A percentile compares a stretch with the other conserved stretches of the same genome.
Conservation (phyloP, 2,329 filamentous ascomycete species). For the Trichoderma sp. region DNA sequence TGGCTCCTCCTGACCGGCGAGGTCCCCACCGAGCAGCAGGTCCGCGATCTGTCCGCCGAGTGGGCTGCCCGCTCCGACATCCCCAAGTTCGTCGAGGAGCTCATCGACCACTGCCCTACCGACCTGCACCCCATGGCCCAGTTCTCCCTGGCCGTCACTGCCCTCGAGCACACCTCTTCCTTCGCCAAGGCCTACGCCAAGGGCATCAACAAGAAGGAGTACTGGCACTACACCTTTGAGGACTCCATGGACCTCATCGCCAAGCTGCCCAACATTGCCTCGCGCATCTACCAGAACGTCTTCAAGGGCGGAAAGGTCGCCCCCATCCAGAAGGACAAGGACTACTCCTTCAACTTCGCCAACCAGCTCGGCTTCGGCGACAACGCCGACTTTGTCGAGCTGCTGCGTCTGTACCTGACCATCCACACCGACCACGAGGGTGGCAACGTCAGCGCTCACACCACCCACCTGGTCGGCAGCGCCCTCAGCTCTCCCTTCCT, state of each 20-base stretch:
- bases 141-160: slow-evolving; percentile 96
- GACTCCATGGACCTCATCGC: slow-evolving; percentile 99
- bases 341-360: slow-evolving; percentile 98
- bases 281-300: slow-evolving; percentile 99
- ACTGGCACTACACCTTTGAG: slow-evolving; percentile 99
- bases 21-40: slow-evolving; percentile 96
- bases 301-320: slow-evolving; percentile 99
- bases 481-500: slow-evolving; percentile 97
- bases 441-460: slow-evolving; percentile 98
- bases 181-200: slow-evolving; percentile 99
- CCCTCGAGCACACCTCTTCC: slow-evolving; percentile 95
- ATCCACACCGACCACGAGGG: slow-evolving; percentile 99
- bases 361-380: slow-evolving; percentile 97
- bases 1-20: slow-evolving; percentile 98
- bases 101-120: slow-evolving; percentile 99
- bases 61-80: slow-evolving; percentile 97
- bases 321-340: slow-evolving; percentile 95
- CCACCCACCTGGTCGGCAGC: slow-evolving; percentile 95
- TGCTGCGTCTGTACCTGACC: slow-evolving; percentile 98
- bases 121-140: slow-evolving; percentile 99
- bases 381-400: slow-evolving; percentile 96
- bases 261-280: slow-evolving; percentile 96
- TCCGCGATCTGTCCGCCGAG: slow-evolving; percentile 95
- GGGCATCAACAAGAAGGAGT: slow-evolving; percentile 99
- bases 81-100: slow-evolving; percentile 97